phyloP scores from a whole-genome alignment of 441 rosid genomes.

The Isatis lusitanica region DNA sequence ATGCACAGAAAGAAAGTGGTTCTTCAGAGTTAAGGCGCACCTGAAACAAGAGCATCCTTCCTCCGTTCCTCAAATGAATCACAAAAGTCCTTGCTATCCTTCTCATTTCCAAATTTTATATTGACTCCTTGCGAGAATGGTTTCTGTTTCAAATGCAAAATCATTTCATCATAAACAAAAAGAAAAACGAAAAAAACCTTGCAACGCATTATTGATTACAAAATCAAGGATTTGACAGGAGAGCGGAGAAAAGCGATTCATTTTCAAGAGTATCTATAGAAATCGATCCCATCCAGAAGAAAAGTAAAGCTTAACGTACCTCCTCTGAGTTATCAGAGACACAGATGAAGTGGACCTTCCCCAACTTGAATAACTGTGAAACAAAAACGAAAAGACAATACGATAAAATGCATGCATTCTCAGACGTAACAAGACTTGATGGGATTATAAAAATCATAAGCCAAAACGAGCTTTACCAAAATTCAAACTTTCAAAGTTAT shows the following conservation, averaged over 20 bases:
- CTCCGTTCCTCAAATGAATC: constrained; percentile 77
- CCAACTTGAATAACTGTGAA: constrained; percentile 72
- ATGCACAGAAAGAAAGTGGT: constrained; percentile 15
- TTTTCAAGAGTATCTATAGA: neutral
- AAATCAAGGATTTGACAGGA: neutral
- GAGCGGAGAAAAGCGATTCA: neutral
- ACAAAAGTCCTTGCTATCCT: constrained; percentile 74
- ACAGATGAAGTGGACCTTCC: constrained; percentile 65
- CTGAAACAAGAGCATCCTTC: constrained; percentile 53
- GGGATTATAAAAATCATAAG: neutral
- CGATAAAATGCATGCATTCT: neutral
- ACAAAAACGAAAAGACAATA: constrained; percentile 10
- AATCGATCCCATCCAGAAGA: neutral
- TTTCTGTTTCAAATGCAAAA: constrained; percentile 49
- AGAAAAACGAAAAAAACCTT: neutral
- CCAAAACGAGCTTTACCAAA: neutral
- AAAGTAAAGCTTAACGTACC: constrained; percentile 41
- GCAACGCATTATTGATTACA: constrained; percentile 20
- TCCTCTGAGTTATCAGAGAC: constrained; percentile 53
- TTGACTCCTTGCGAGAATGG: constrained; percentile 59
- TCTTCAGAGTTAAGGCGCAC: constrained; percentile 41
- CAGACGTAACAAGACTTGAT: neutral
- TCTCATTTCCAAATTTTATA: constrained; percentile 66
- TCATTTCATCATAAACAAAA: constrained; percentile 35
- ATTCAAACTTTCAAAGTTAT: neutral